Conservation (phyloP, 2,329 filamentous ascomycete species). For the Claviceps monticola region DNA sequence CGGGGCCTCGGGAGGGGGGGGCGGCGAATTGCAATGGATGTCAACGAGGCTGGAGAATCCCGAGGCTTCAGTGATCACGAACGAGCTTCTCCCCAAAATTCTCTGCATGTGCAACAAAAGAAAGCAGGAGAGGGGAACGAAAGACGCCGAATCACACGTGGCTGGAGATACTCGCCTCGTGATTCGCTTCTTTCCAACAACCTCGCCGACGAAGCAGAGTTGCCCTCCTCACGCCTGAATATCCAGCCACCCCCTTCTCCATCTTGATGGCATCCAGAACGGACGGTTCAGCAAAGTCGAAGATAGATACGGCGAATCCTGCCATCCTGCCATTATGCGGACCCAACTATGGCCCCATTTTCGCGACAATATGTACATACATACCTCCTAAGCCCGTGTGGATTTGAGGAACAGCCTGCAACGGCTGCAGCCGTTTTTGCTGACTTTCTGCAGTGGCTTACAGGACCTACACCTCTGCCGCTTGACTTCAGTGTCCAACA, state of each 20-base stretch:
- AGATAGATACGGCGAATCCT: not conserved
- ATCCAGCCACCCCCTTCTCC: not conserved
- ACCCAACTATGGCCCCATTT: not conserved
- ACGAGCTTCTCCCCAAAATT: not conserved
- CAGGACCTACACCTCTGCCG: no score
- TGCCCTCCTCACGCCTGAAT: no score
- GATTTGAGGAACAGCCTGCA: not conserved
- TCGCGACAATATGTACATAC: not conserved
- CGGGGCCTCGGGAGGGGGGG: not conserved
- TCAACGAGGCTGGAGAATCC: not conserved
- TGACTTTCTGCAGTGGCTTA: not conserved
- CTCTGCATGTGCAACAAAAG: not conserved
- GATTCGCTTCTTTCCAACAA: no score
- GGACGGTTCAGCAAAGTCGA: not conserved
- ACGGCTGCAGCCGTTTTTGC: not conserved
- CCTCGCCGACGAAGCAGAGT: no score
- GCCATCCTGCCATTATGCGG: not conserved
- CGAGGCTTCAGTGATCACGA: not conserved
- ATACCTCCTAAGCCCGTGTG: not conserved
- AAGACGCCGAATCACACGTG: not conserved
- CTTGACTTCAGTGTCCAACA: no score
- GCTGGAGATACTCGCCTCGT: no score
- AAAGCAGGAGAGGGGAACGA: no score
- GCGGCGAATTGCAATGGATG: not conserved
- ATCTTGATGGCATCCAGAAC: not conserved